phyloP scores from a whole-genome alignment of 768 basidiomycete genomes.

The Leccinum disarticulatum region DNA sequence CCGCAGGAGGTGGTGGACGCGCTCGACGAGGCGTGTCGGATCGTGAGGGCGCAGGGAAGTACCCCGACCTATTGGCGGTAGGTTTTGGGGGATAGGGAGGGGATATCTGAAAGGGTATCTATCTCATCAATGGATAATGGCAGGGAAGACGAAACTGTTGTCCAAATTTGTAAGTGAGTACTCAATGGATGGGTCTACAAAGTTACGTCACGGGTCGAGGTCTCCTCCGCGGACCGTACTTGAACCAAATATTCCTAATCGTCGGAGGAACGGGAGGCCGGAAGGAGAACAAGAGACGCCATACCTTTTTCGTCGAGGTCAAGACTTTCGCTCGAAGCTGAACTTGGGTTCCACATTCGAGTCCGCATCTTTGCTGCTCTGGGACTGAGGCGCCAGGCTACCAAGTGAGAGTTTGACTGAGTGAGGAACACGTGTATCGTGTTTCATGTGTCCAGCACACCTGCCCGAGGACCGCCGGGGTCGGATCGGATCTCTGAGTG shows the following conservation, averaged over 20 bases:
- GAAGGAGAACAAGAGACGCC: neutral
- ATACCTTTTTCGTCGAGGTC: neutral
- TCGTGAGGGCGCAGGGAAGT: constrained; percentile 37
- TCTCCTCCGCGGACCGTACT: neutral
- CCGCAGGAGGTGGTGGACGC: constrained; percentile 51
- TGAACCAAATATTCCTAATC: neutral
- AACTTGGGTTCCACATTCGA: neutral
- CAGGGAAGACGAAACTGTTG: neutral
- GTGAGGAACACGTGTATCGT: neutral
- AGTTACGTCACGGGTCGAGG: neutral
- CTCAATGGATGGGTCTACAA: neutral
- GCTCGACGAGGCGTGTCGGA: constrained; percentile 48
- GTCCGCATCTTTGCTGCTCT: neutral
- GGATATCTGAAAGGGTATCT: neutral
- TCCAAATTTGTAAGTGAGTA: neutral
- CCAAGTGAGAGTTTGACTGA: neutral
- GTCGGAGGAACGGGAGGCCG: neutral
- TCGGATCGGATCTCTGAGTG: neutral
- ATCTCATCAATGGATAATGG: neutral
- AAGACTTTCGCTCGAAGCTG: neutral
- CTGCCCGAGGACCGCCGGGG: neutral
- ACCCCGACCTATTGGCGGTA: constrained; percentile 38
- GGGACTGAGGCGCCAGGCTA: neutral
- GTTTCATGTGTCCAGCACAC: no score
- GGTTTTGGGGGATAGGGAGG: neutral